Evolutionary conservation across 164 flowering plant genomes (phyloP).

Genomic region (Kalanchoe fedtschenkoi): DNA sequence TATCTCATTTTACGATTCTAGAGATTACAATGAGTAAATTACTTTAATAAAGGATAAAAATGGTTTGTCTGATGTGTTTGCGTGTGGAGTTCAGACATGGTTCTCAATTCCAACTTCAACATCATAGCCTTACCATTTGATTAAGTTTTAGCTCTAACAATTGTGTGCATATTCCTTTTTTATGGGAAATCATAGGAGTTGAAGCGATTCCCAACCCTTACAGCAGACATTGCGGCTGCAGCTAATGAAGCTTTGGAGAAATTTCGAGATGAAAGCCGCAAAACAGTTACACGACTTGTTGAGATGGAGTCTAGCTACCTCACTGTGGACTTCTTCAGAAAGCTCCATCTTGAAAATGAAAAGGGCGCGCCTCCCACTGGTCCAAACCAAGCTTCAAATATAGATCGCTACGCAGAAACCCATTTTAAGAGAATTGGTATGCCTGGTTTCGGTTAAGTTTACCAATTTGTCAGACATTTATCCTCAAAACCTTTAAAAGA

Average conservation of each 20-base stretch:
- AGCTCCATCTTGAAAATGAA: conserved; percentile 63
- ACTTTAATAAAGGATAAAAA: too few relatives aligned
- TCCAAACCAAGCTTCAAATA: conserved; percentile 29
- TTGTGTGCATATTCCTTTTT: conserved; percentile 3
- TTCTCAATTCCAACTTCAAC: neutral
- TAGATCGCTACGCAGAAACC: conserved; percentile 55
- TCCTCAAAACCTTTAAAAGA: neutral
- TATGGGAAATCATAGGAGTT: conserved; percentile 47
- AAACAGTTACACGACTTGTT: conserved; percentile 66
- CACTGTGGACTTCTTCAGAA: conserved; percentile 87
- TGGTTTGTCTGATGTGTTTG: neutral
- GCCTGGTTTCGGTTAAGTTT: conserved; percentile 7
- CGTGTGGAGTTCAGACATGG: neutral
- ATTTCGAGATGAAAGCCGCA: conserved; percentile 86
- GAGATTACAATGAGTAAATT: neutral
- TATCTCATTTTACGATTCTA: neutral
- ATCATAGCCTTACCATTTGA: neutral
- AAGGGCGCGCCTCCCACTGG: conserved; percentile 13
- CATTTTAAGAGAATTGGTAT: conserved; percentile 77
- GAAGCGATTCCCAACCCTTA: conserved; percentile 82
- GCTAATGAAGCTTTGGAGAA: conserved; percentile 76
- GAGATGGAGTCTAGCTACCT: conserved; percentile 92
- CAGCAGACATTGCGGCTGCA: conserved; percentile 81
- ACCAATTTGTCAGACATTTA: neutral
- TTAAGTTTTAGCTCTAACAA: neutral